Base-by-base conservation (phyloP, 176 grass and related monocot genomes). In the Saccharum officinarum region DNA sequence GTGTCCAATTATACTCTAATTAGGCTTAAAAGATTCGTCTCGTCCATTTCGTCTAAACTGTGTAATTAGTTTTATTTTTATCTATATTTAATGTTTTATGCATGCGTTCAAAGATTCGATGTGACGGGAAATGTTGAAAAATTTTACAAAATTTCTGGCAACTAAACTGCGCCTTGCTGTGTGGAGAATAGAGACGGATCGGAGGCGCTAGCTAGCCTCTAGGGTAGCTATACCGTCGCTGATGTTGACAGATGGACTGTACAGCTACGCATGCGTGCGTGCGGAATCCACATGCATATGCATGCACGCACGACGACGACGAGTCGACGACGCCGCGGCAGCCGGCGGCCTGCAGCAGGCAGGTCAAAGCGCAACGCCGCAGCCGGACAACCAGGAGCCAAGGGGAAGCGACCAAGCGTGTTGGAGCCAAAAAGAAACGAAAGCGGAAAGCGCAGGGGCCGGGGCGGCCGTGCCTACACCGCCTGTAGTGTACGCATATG, bases 341-440 rank as follows among this genome's bases (percentile, higher is more conserved):
- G 52, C 17, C 1, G 5, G 6, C 47, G 28, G 46, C 46, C 1
- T 2, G 41, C 47, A 17, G 52, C 52, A 57, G 22, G 57, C 8
- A 61, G 57, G 22, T 61, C 57, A 61, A 61, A 61, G 55, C 18
- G 8, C 45, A 2, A 9, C 0, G 57, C 7, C 0, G 8, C 1
- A 7, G 18, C 17, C 47, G 50, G 55, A 1, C 22, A 60, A 60
- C 1, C 8, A 60, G 57, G 2, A 60, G 57, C 57, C 57, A 61
- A 61, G 57, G 57, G 57, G 84, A 86, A 79, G 33, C 38, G 41
- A 72, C 84, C 76, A 87, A 87, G 59, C 77, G 50, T 28, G 57
- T 15, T 28, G 33, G 68, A 67, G 60, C 60, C 41, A 82, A 81
- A 65, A 44, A 41, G 49, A 52, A 78, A 33, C 40, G 12, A n/a